Conservation (phyloP, 2,329 filamentous ascomycete genomes). For the Cordyceps javanica region DNA sequence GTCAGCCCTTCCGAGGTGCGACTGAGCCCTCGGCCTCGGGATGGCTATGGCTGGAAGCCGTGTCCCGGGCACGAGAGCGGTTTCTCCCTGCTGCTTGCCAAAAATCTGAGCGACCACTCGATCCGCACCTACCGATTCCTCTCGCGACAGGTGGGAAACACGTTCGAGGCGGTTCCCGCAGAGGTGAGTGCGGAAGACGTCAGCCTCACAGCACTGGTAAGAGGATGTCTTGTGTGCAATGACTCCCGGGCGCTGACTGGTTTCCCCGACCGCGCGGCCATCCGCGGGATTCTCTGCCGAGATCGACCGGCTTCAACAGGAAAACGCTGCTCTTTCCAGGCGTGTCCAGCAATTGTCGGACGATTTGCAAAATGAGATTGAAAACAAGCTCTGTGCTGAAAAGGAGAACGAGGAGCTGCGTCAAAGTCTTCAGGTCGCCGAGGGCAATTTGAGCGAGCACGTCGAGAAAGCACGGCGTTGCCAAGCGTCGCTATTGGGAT, state of each 20-base stretch:
- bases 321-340: not conserved
- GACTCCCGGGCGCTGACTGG: not conserved
- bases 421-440: not conserved
- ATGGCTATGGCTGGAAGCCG: not conserved
- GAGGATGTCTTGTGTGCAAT: not conserved
- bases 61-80: not conserved
- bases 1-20: not conserved
- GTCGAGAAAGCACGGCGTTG: not conserved
- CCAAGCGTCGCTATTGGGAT: not conserved
- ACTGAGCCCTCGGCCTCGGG: not conserved
- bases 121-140: not conserved
- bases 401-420: not conserved
- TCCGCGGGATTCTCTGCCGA: not conserved
- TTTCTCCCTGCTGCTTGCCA: not conserved
- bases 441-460: not conserved
- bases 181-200: not conserved
- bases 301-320: not conserved
- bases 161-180: not conserved
- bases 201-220: not conserved
- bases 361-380: not conserved
- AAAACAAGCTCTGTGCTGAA: not conserved
- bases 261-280: not conserved
- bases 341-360: not conserved
- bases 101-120: not conserved
- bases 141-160: not conserved